Evolutionary conservation across 495 filamentous ascomycete species (phyloP).

Genomic region (Entonaema liquescens): DNA sequence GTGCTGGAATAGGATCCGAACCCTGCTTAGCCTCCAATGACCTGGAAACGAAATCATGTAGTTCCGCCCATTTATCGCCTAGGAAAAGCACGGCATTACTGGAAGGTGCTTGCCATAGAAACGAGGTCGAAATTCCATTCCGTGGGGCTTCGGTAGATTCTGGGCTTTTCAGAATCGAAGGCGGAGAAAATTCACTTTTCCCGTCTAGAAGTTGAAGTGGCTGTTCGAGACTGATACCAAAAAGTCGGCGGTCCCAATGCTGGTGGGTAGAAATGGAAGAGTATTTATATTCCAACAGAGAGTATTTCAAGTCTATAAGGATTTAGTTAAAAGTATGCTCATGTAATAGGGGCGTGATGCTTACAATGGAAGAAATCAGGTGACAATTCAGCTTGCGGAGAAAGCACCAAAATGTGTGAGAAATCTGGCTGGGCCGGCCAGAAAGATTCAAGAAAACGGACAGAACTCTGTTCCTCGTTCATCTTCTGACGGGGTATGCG

Average conservation of each 20-base stretch:
- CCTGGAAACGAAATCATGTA: slow-evolving; percentile 75
- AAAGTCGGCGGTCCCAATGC: slow-evolving; percentile 59
- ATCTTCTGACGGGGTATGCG: slow-evolving; percentile 66
- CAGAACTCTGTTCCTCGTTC: slow-evolving; percentile 69
- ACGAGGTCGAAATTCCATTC: slow-evolving; percentile 59
- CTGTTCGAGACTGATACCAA: slow-evolving; percentile 80
- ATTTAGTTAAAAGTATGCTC: neutral
- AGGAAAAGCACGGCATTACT: slow-evolving; percentile 82
- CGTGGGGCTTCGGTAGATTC: slow-evolving; percentile 30
- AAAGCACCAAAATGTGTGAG: slow-evolving; percentile 80
- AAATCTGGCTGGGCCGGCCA: slow-evolving; percentile 69
- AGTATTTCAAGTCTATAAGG: slow-evolving; percentile 68
- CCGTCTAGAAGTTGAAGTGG: slow-evolving; percentile 69
- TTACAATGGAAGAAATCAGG: slow-evolving; percentile 80
- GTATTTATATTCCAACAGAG: slow-evolving; percentile 75
- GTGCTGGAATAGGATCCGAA: slow-evolving; percentile 38
- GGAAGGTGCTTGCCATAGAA: slow-evolving; percentile 84
- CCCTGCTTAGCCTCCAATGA: slow-evolving; percentile 58
- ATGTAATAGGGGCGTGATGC: slow-evolving; percentile 8
- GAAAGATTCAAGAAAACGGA: slow-evolving; percentile 80
- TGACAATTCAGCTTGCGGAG: slow-evolving; percentile 77
- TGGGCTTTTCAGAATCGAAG: slow-evolving; percentile 46
- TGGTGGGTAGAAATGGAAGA: slow-evolving; percentile 59
- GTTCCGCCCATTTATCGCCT: slow-evolving; percentile 82
- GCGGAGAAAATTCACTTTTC: slow-evolving; percentile 60